Evolutionary conservation across 345 rosid species (phyloP).

Genomic region (Viola odorata): DNA sequence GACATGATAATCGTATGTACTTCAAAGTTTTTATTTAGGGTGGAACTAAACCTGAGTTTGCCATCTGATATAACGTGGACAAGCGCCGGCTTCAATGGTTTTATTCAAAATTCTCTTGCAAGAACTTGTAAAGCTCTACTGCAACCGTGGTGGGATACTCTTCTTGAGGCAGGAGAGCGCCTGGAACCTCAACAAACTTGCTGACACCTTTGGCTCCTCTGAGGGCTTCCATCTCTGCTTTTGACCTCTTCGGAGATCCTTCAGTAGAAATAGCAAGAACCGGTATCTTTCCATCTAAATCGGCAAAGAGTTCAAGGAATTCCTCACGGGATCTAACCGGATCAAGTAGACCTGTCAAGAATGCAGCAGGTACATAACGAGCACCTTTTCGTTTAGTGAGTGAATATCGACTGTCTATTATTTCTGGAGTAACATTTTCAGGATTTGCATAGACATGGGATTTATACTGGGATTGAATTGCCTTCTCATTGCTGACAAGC

Average conservation of each 20-base stretch:
- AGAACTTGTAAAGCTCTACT: constrained; percentile 53
- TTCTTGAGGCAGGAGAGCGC: constrained; percentile 88
- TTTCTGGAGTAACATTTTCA: constrained; percentile 58
- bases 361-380: constrained; percentile 83
- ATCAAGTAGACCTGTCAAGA: constrained; percentile 87
- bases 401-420: constrained; percentile 57
- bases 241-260: constrained; percentile 80
- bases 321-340: constrained; percentile 69
- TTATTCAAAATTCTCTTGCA: constrained; percentile 46
- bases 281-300: constrained; percentile 54
- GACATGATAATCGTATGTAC: background rate
- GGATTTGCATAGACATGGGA: constrained; percentile 88
- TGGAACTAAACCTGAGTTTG: too few relatives aligned
- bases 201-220: constrained; percentile 63
- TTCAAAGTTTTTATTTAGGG: too few relatives aligned
- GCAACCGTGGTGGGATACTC: constrained; percentile 72
- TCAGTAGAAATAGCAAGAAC: constrained; percentile 55
- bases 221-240: constrained; percentile 87
- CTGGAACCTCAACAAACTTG: constrained; percentile 69
- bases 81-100: constrained; percentile 8
- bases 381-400: constrained; percentile 69
- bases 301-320: constrained; percentile 61
- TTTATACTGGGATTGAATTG: constrained; percentile 77
- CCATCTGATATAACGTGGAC: too few relatives aligned
- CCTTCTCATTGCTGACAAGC: constrained; percentile 88